Conservation (phyloP, 2,329 filamentous ascomycete species). For the Coniochaeta pulveracea region DNA sequence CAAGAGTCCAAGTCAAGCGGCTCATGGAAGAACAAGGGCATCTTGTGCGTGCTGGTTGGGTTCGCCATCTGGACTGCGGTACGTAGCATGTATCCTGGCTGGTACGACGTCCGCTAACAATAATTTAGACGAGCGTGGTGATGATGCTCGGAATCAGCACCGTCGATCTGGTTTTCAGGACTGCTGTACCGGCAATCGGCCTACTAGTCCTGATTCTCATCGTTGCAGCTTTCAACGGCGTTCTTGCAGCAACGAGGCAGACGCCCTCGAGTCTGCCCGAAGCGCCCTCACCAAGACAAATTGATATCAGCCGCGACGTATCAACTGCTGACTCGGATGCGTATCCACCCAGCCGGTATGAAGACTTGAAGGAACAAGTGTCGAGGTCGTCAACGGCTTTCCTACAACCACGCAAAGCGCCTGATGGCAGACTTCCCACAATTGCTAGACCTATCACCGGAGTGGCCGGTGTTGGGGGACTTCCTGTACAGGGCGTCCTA, state of each 20-base stretch:
- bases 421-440: constrained; percentile 19
- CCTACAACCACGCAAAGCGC: constrained; percentile 19
- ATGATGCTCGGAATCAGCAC: constrained; percentile 35
- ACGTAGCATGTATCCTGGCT: constrained; percentile 15
- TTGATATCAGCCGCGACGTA: constrained; percentile 24
- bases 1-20: constrained; percentile 15
- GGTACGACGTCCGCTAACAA: constrained; percentile 7
- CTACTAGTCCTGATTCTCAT: constrained; percentile 33
- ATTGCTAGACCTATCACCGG: constrained; percentile 25
- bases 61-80: constrained; percentile 44
- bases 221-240: constrained; percentile 26
- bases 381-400: constrained; percentile 25
- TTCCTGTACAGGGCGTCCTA: constrained; percentile 26
- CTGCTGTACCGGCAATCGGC: constrained; percentile 38
- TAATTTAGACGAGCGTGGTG: constrained; percentile 34
- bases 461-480: constrained; percentile 23
- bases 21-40: constrained; percentile 25
- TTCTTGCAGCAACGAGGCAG: constrained; percentile 17
- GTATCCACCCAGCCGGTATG: constrained; percentile 33
- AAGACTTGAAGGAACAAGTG: constrained; percentile 34
- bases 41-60: constrained; percentile 29
- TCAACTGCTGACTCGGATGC: constrained; percentile 28
- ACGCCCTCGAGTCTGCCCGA: constrained; percentile 21
- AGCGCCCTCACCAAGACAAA: constrained; percentile 25
- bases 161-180: constrained; percentile 31